Conservation (phyloP, 176 grass and related monocot genomes). For the Avena atlantica region DNA sequence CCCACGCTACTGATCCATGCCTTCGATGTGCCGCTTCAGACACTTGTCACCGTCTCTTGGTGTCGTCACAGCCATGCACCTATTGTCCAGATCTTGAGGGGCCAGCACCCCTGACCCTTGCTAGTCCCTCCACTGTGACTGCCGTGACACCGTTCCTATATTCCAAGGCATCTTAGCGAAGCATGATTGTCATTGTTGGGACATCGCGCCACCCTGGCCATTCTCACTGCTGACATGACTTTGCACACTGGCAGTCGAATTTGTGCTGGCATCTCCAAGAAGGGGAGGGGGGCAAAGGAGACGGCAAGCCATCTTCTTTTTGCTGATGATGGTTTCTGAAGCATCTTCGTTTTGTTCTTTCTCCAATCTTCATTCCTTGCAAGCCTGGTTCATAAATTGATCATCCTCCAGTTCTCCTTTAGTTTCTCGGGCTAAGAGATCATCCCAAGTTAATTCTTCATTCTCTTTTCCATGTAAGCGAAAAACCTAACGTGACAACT, state of each 20-base stretch:
- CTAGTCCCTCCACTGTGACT: not conserved
- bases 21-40: not conserved
- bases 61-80: not conserved
- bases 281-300: not conserved
- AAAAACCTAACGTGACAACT: too few relatives aligned
- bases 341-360: not conserved
- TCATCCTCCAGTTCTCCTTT: not conserved
- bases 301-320: constrained; percentile 4
- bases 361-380: not conserved
- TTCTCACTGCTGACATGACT: not conserved
- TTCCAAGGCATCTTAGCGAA: not conserved
- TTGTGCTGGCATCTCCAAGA: not conserved
- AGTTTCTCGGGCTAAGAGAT: not conserved
- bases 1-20: not conserved
- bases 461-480: too few relatives aligned
- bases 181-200: not conserved
- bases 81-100: not conserved
- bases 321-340: not conserved
- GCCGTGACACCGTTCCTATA: not conserved
- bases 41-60: not conserved
- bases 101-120: not conserved
- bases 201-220: not conserved
- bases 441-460: too few relatives aligned
- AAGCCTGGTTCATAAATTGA: not conserved
- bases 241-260: not conserved